These are phyloP conservation scores for Hylodesmum podocarpum DNA, from an alignment of 306 rosid genomes.

Conservation along the genomic window DNA sequence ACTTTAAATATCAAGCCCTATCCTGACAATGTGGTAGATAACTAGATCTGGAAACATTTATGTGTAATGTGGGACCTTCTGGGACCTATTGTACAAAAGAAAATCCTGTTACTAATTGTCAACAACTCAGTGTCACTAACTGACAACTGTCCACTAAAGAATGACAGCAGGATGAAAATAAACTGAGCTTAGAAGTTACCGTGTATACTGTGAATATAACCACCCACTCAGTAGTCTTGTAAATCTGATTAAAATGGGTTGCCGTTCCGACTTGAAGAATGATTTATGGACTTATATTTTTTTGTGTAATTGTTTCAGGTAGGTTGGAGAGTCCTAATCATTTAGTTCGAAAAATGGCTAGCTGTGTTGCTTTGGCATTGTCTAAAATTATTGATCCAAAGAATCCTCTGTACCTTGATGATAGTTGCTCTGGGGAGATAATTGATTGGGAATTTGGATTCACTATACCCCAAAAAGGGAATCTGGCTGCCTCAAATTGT, in stretches of 20 bases:
- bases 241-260: constrained; percentile 21
- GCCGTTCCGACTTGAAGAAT: constrained; percentile 23
- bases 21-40: constrained; percentile 1
- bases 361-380: constrained; percentile 74
- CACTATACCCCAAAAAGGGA: constrained; percentile 47
- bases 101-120: background rate
- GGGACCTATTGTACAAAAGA: background rate
- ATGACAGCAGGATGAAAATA: background rate
- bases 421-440: constrained; percentile 63
- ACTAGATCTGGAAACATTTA: background rate
- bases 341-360: constrained; percentile 86
- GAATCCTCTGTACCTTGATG: constrained; percentile 91
- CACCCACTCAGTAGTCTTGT: constrained; percentile 4
- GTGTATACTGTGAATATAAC: background rate
- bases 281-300: constrained; percentile 17
- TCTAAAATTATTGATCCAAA: constrained; percentile 92
- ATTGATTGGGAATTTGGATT: constrained; percentile 85
- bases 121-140: background rate
- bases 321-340: constrained; percentile 89
- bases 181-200: background rate
- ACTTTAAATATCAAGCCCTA: constrained; percentile 11
- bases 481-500: constrained; percentile 29
- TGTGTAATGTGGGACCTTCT: background rate
- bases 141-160: background rate
- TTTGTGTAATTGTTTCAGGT: constrained; percentile 62